phyloP scores from a whole-genome alignment of 148 eudicot genomes.

The Rhododendron henanense region DNA sequence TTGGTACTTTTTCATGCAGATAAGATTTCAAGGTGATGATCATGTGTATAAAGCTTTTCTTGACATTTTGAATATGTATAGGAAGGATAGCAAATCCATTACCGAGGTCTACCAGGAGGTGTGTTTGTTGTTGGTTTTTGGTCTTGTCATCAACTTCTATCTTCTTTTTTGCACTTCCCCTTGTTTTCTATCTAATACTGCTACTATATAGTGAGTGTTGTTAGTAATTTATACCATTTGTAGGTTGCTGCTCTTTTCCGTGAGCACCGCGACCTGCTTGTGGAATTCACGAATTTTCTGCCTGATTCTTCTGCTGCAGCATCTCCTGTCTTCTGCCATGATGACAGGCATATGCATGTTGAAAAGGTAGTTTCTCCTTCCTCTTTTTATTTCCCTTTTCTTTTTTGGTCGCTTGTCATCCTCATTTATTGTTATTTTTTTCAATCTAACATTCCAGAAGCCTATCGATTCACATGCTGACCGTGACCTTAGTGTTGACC shows the following conservation, averaged over 20 bases:
- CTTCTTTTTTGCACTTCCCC: neutral
- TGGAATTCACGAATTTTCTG: slow-evolving; percentile 48
- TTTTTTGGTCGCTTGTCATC: neutral
- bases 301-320: slow-evolving; percentile 40
- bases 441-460: slow-evolving; percentile 23
- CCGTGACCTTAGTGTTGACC: slow-evolving; percentile 24
- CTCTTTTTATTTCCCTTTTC: neutral
- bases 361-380: slow-evolving; percentile 34
- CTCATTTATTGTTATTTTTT: neutral
- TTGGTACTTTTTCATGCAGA: slow-evolving; percentile 29
- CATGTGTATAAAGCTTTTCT: slow-evolving; percentile 63
- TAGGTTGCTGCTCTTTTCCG: slow-evolving; percentile 60
- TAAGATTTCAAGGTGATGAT: slow-evolving; percentile 59
- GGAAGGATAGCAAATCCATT: slow-evolving; percentile 46
- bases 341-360: slow-evolving; percentile 26
- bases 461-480: slow-evolving; percentile 26
- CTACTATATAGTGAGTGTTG: neutral
- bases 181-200: neutral
- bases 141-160: slow-evolving; percentile 5
- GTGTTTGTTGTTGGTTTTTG: slow-evolving; percentile 16
- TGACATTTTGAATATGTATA: slow-evolving; percentile 52
- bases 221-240: slow-evolving; percentile 8
- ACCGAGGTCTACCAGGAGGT: slow-evolving; percentile 63
- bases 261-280: slow-evolving; percentile 53
- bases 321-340: slow-evolving; percentile 16